Base-by-base conservation (phyloP, 1,139 yeast species). In the Saccharomycopsis crataegensis region DNA sequence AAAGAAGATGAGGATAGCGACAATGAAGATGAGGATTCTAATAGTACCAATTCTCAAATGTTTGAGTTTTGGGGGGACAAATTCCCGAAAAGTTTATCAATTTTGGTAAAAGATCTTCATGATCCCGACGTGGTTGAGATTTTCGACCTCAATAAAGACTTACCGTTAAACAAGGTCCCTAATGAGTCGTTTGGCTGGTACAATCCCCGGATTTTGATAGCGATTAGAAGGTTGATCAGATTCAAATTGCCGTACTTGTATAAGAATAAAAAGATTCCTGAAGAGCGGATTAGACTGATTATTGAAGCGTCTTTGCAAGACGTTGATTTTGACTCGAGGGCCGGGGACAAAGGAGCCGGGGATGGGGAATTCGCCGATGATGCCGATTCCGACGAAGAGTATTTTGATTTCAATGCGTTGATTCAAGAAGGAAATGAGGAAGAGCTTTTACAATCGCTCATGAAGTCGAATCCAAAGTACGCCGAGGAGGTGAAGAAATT, bases 61-160 rank as follows among this genome's bases (percentile, higher is more conserved):
- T 40, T 88, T 59, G 70, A 79, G 38, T 93, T 93, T 68, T 84
- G 86, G 60, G 99, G 98, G 2, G 71, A 69, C 2, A 75, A 74
- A 38, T 64, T 86, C 31, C 96, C 97, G 0, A 71, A 76, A 51
- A 79, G 88, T 2, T 77, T 88, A 6, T 78, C 86, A 54, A 82
- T 86, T 61, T 96, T 89, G 64, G 71, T 93, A n/a, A 91, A 91
- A 41, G 94, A 93, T 64, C 73, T 93, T 6, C 67, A 77, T 3
- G 96, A 89, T 63, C 77, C 80, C 6, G 83, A 82, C 59, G 72
- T 91, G 9, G 65, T 68, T 5, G 72, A 72, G 6, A 67, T 86
- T 2, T 67, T 86, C 16, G 67, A 71, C 2, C 67, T 71, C 1
- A 71, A 72, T 6, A 62, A 66, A 49, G 57, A 75, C 57, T 71